Base-by-base conservation (phyloP, 2,329 filamentous ascomycete genomes). In the Aspergillaceae sp. region DNA sequence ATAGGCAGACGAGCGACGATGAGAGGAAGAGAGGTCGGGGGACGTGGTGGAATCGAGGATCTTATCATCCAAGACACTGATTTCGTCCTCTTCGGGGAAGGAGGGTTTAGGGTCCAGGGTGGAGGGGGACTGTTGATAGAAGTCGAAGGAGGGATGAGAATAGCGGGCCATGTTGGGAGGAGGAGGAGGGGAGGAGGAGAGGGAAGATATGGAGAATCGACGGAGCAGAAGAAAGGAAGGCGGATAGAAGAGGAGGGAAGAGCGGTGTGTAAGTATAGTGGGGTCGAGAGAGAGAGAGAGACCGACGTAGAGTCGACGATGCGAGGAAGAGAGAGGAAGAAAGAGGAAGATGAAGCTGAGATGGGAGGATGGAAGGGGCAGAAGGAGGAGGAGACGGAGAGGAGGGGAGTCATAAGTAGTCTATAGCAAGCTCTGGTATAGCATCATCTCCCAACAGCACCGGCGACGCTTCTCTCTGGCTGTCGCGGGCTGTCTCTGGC, bases 41-140 rank as follows among this genome's bases (percentile, higher is more conserved):
- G 69, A 65, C 56, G 67, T 64, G 57, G 67, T 64, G 40, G 73
- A 65, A 59, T 78, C 75, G 43, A 78, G 63, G 43, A 75, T 73
- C 55, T 70, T 67, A 46, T 74, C 70, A 53, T 75, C 70, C 45
- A 74, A 59, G 49, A 72, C 65, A 55, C 70, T 72, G 69, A 76
- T 74, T 60, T 78, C 74, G 58, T 77, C 75, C 56, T 73, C 70
- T 57, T 72, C 70, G 37, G 64, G 56, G 49, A 65, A 66, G 42
- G 62, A 56, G 36, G 64, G 58, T 52, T 70, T 70, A 48, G 69
- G 55, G 49, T 72, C 68, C 51, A 72, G 59, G 41, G 65, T 57
- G 48, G 69, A 67, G 28, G 69, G 64, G 47, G 68, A 62, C 51
- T 68, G 67, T 53, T 66, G 66, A 53, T 72, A 72, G 54, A 68